A percentile compares a stretch with the other conserved stretches of the same genome.
These are phyloP conservation scores for Xylariaceae sp. DNA, from an alignment of 2,329 filamentous ascomycete species.

Conservation along the genomic window DNA sequence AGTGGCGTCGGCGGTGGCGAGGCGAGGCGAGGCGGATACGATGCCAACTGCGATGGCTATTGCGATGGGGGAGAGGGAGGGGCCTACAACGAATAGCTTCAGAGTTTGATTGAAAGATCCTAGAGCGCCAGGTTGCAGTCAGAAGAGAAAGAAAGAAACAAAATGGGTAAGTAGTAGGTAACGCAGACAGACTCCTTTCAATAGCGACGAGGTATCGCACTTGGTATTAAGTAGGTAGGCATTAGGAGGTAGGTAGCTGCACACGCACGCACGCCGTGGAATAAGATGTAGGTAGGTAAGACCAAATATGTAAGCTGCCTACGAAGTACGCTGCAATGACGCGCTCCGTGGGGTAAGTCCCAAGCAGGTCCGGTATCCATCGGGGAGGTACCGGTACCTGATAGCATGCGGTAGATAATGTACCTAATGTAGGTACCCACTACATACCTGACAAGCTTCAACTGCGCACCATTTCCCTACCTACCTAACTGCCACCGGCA, in stretches of 20 bases:
- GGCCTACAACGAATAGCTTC: background rate
- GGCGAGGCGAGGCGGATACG: background rate
- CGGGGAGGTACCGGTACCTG: no score
- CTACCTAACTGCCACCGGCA: no score
- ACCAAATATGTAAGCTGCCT: background rate
- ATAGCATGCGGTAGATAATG: no score
- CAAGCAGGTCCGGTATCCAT: no score
- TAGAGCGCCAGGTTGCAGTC: background rate
- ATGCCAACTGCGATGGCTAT: no score
- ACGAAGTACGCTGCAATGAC: slow-evolving; percentile 13
- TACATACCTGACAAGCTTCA: no score
- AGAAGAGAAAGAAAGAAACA: background rate
- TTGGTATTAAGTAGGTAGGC: no score
- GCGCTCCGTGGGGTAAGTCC: slow-evolving; percentile 12
- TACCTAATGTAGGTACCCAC: no score
- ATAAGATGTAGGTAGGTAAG: background rate
- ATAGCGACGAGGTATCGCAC: background rate
- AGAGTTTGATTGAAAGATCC: background rate
- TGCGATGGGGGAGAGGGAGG: background rate
- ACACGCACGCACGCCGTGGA: background rate
- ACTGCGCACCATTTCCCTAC: no score
- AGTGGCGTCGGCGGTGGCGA: background rate
- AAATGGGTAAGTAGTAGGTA: background rate
- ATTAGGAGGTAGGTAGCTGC: background rate
- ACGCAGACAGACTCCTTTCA: slow-evolving; percentile 10